phyloP scores from a whole-genome alignment of 495 filamentous ascomycete genomes.

The Annulohypoxylon maeteangense region DNA sequence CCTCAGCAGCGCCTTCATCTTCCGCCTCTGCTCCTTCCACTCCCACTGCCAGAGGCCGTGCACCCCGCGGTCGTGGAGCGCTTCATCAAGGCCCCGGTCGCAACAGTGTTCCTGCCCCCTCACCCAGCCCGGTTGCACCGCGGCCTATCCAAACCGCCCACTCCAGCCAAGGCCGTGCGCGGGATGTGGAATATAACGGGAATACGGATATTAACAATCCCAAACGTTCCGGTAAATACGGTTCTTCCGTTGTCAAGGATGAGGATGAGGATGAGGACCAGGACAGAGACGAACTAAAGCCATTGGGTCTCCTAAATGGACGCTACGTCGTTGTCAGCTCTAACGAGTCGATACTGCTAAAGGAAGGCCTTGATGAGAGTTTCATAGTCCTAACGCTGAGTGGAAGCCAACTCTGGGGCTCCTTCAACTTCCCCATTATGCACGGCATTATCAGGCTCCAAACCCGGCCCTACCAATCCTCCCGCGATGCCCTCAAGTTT shows the following conservation, averaged over 20 bases:
- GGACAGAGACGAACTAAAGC: constrained; percentile 12
- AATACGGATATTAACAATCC: no score
- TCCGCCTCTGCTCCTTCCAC: background rate
- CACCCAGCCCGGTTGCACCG: background rate
- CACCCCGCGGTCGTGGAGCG: constrained; percentile 33
- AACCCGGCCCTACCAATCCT: constrained; percentile 47
- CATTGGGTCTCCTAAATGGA: constrained; percentile 59
- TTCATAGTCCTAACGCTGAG: constrained; percentile 48
- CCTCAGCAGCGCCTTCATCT: constrained; percentile 11
- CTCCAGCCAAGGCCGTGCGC: background rate
- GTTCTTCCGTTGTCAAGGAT: no score
- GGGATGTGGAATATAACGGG: no score
- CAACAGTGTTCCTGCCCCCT: background rate
- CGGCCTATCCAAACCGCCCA: background rate
- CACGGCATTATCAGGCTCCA: constrained; percentile 43
- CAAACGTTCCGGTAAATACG: no score
- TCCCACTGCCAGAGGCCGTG: constrained; percentile 10
- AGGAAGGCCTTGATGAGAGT: no score
- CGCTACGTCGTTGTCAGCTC: constrained; percentile 54
- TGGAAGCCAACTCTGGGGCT: constrained; percentile 48
- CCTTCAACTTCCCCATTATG: constrained; percentile 49
- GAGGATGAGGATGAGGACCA: background rate
- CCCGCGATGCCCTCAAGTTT: constrained; percentile 29
- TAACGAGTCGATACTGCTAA: no score
- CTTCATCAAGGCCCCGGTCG: constrained; percentile 31